A percentile compares a stretch with the other conserved stretches of the same genome.
These are phyloP conservation scores for Blastobotrys chiropterorum DNA, from an alignment of 805 yeast genomes.

Conservation along the genomic window DNA sequence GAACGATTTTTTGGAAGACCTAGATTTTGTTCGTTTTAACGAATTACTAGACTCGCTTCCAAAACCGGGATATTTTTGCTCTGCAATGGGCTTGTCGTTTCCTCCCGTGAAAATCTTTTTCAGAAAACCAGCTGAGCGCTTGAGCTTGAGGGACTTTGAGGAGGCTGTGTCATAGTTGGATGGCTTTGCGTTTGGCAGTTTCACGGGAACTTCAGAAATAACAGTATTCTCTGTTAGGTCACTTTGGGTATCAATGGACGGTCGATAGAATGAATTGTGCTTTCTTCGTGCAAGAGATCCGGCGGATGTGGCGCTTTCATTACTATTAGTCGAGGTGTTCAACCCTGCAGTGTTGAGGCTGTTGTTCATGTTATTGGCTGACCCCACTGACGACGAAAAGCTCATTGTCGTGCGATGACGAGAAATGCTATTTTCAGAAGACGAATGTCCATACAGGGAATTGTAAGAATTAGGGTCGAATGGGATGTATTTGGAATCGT, in stretches of 20 bases:
- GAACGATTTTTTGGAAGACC: slow-evolving; percentile 17
- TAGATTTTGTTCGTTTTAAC: slow-evolving; percentile 17
- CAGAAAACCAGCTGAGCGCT: slow-evolving; percentile 27
- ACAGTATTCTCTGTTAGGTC: background rate
- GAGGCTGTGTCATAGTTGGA: slow-evolving; percentile 5
- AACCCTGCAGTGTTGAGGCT: slow-evolving; percentile 33
- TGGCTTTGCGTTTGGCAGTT: slow-evolving; percentile 16
- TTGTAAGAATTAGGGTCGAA: slow-evolving; percentile 18
- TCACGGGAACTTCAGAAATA: slow-evolving; percentile 17
- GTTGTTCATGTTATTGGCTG: slow-evolving; percentile 7
- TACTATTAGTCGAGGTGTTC: slow-evolving; percentile 79
- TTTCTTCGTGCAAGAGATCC: background rate
- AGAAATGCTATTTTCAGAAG: slow-evolving; percentile 11
- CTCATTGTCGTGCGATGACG: background rate
- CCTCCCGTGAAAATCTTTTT: slow-evolving; percentile 19
- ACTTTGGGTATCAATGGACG: background rate
- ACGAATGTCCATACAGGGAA: background rate
- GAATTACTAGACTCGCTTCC: slow-evolving; percentile 5
- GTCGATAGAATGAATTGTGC: background rate
- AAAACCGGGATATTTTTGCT: background rate
- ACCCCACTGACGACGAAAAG: background rate
- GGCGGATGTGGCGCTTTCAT: slow-evolving; percentile 17
- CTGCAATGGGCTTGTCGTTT: background rate
- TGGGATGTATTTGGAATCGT: slow-evolving; percentile 11
- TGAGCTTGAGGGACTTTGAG: slow-evolving; percentile 21